phyloP scores from a whole-genome alignment of 2,329 filamentous ascomycete species.

The Geosmithia morbida region DNA sequence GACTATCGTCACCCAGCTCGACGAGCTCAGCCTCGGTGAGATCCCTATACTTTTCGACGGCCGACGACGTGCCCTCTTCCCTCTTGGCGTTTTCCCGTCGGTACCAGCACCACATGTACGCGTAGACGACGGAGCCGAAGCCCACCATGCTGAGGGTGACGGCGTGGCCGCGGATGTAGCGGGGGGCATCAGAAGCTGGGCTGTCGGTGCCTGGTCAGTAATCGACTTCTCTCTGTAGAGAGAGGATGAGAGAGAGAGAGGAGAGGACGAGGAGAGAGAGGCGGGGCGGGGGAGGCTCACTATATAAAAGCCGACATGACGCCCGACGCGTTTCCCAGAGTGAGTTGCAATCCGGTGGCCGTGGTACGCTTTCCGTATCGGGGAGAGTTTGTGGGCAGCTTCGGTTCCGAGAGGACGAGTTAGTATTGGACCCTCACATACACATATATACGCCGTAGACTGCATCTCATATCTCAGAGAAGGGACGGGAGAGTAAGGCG shows the following conservation, averaged over 20 bases:
- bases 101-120: constrained; percentile 39
- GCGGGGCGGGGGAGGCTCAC: constrained; percentile 10
- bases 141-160: constrained; percentile 44
- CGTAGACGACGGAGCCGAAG: constrained; percentile 36
- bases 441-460: not conserved
- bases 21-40: constrained; percentile 31
- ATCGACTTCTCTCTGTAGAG: not conserved
- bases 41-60: constrained; percentile 19
- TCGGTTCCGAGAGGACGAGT: not conserved
- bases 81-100: constrained; percentile 29
- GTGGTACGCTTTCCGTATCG: constrained; percentile 65
- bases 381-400: constrained; percentile 51
- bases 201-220: constrained; percentile 10
- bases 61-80: constrained; percentile 19
- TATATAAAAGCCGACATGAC: constrained; percentile 61
- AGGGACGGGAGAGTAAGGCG: not conserved
- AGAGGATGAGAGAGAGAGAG: not conserved
- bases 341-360: constrained; percentile 56
- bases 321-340: constrained; percentile 54
- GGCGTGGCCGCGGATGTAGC: constrained; percentile 48
- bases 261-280: not conserved
- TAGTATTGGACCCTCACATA: too few species aligned
- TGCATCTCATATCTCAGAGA: not conserved
- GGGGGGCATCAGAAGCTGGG: constrained; percentile 30
- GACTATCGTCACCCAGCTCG: constrained; percentile 38